Percentiles rank a stretch among this genome's conserved stretches.
Evolutionary conservation across 176 grass and related monocot genomes (phyloP).

Genomic region (Dactylis glomerata): DNA sequence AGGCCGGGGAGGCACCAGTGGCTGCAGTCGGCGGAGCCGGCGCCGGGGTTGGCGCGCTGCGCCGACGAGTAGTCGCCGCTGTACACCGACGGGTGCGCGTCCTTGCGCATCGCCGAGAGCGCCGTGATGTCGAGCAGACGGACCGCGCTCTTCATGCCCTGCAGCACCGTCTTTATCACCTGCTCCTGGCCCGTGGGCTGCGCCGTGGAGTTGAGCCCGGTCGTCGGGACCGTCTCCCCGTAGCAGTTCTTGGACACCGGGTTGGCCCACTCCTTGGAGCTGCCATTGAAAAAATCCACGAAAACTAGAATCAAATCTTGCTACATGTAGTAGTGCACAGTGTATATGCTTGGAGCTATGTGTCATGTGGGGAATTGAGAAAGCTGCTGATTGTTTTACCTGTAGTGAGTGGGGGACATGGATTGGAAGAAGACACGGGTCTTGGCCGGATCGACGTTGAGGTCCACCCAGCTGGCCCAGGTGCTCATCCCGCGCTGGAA

Average conservation of each 20-base stretch:
- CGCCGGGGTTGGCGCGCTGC: conserved; percentile 57
- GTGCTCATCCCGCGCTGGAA: conserved; percentile 77
- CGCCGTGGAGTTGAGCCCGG: conserved; percentile 48
- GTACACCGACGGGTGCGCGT: conserved; percentile 80
- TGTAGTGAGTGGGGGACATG: conserved; percentile 95
- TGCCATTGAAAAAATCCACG: neutral
- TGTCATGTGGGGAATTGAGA: neutral
- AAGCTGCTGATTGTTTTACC: conserved; percentile 26
- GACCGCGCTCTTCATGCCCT: conserved; percentile 48
- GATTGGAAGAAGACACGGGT: conserved; percentile 93
- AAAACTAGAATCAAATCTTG: too few species aligned
- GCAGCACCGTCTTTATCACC: conserved; percentile 44
- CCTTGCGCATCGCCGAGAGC: conserved; percentile 68
- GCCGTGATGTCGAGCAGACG: conserved; percentile 63
- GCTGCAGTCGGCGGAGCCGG: conserved; percentile 74
- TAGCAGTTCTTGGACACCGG: conserved; percentile 74
- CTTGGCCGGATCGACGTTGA: conserved; percentile 55
- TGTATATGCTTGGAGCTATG: neutral
- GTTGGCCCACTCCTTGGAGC: conserved; percentile 56
- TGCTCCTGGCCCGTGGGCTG: conserved; percentile 42
- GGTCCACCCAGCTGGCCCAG: conserved; percentile 85
- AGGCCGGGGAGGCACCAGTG: conserved; percentile 92
- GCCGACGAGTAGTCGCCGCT: conserved; percentile 67
- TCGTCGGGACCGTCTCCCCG: conserved; percentile 45
- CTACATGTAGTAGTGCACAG: too few species aligned